Evolutionary conservation across 768 basidiomycete genomes (phyloP).

Genomic region (Basidioascus undulatus): DNA sequence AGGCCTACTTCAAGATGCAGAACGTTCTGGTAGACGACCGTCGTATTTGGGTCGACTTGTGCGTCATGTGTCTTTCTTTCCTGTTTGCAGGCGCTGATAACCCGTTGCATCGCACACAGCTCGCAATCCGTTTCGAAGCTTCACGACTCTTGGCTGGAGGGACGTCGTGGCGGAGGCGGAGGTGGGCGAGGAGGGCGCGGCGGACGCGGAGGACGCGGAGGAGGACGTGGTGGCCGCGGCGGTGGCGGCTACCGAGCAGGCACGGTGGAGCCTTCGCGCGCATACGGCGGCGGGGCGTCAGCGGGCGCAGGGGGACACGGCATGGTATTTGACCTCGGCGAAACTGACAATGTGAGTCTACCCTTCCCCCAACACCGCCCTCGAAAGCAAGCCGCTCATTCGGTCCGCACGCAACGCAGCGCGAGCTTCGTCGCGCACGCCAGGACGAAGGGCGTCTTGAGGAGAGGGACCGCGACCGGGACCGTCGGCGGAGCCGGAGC

Average conservation of each 20-base stretch:
- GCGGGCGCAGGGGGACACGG: conserved; percentile 28
- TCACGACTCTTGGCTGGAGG: conserved; percentile 41
- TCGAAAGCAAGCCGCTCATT: background rate
- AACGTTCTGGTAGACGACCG: conserved; percentile 94
- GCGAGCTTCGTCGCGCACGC: conserved; percentile 6
- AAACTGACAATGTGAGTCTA: conserved; percentile 14
- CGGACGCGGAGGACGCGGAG: conserved; percentile 18
- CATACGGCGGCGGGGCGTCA: conserved; percentile 16
- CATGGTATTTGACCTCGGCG: conserved; percentile 67
- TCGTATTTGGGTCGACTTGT: conserved; percentile 98
- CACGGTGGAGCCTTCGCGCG: conserved; percentile 41
- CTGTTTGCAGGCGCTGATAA: background rate
- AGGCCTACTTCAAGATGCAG: conserved; percentile 99
- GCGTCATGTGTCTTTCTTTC: conserved; percentile 16
- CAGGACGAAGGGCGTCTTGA: conserved; percentile 3
- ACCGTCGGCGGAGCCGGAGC: conserved; percentile 13
- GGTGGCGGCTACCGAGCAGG: conserved; percentile 52
- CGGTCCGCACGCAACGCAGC: background rate
- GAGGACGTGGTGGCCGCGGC: conserved; percentile 24
- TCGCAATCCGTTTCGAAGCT: conserved; percentile 84
- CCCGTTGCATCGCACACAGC: conserved; percentile 18
- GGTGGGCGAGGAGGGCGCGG: conserved; percentile 15
- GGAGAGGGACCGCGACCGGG: conserved; percentile 5
- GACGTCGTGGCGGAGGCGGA: conserved; percentile 6
- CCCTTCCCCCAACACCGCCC: background rate